These are phyloP conservation scores for Dictyostelium firmibasis DNA, from an alignment of 78 protist species.

Conservation along the genomic window DNA sequence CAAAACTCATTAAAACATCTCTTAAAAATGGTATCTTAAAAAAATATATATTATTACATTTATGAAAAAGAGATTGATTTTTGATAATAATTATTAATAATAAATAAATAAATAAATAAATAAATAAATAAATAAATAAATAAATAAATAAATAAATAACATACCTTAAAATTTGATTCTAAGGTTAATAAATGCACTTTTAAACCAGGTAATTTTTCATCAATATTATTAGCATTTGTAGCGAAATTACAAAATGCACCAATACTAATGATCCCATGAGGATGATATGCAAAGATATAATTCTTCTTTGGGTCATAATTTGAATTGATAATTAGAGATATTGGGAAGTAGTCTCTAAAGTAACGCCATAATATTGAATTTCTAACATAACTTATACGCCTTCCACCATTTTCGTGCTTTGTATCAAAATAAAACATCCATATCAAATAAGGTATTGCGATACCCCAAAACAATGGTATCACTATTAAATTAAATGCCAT, in stretches of 20 bases:
- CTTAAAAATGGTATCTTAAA: slow-evolving; percentile 66
- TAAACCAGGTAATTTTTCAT: slow-evolving; percentile 42
- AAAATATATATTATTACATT: no score
- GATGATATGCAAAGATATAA: slow-evolving; percentile 73
- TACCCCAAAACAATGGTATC: slow-evolving; percentile 57
- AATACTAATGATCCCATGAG: slow-evolving; percentile 77
- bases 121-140: background rate
- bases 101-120: background rate
- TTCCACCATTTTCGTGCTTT: slow-evolving; percentile 57
- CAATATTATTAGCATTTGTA: slow-evolving; percentile 71
- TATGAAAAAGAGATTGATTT: no score
- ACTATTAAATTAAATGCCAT: slow-evolving; percentile 50
- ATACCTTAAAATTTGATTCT: slow-evolving; percentile 65
- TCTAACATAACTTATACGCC: background rate
- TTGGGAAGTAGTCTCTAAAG: slow-evolving; percentile 77
- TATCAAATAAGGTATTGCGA: slow-evolving; percentile 55
- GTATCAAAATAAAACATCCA: slow-evolving; percentile 39
- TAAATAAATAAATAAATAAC: background rate
- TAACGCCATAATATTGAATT: slow-evolving; percentile 38
- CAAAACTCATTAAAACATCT: slow-evolving; percentile 70
- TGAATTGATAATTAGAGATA: slow-evolving; percentile 38
- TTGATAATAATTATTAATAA: no score
- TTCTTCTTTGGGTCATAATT: slow-evolving; percentile 63
- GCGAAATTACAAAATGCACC: slow-evolving; percentile 81
- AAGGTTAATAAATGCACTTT: slow-evolving; percentile 69